Percentiles rank a stretch among this genome's conserved stretches.
phyloP scores from a whole-genome alignment of 495 filamentous ascomycete species.

The Aspergillus indologenus region DNA sequence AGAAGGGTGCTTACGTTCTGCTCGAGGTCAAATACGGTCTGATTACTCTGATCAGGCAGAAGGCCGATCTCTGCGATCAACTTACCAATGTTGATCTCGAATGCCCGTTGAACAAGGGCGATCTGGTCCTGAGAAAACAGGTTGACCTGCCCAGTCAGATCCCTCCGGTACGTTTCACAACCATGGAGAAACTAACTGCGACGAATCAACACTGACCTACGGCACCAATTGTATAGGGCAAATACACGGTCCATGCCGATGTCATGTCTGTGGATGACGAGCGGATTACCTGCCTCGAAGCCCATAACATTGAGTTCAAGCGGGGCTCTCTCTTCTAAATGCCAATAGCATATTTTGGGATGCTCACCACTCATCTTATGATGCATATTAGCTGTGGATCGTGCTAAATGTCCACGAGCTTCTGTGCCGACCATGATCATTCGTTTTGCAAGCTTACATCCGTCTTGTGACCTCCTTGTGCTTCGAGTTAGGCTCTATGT shows the following conservation, averaged over 20 bases:
- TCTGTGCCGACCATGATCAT: background rate
- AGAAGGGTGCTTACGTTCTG: constrained; percentile 73
- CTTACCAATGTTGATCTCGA: constrained; percentile 81
- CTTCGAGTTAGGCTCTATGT: background rate
- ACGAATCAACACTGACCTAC: background rate
- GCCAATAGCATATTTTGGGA: background rate
- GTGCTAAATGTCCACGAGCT: background rate
- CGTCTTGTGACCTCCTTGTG: background rate
- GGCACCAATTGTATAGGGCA: constrained; percentile 59
- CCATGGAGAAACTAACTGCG: background rate
- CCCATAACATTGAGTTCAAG: constrained; percentile 43
- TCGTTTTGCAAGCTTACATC: background rate
- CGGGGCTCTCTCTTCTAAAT: constrained; percentile 10
- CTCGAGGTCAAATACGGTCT: constrained; percentile 87
- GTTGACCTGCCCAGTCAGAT: constrained; percentile 85
- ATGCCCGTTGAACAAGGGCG: constrained; percentile 81
- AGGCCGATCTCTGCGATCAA: constrained; percentile 81
- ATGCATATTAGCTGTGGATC: background rate
- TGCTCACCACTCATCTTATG: background rate
- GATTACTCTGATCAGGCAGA: constrained; percentile 79
- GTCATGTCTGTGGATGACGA: constrained; percentile 65
- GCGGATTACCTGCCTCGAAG: constrained; percentile 80
- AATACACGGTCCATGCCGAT: constrained; percentile 83
- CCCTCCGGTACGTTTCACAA: constrained; percentile 68
- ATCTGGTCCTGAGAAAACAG: constrained; percentile 67